Base-by-base conservation (phyloP, 2,329 filamentous ascomycete genomes). In the Colletotrichum falcatum region DNA sequence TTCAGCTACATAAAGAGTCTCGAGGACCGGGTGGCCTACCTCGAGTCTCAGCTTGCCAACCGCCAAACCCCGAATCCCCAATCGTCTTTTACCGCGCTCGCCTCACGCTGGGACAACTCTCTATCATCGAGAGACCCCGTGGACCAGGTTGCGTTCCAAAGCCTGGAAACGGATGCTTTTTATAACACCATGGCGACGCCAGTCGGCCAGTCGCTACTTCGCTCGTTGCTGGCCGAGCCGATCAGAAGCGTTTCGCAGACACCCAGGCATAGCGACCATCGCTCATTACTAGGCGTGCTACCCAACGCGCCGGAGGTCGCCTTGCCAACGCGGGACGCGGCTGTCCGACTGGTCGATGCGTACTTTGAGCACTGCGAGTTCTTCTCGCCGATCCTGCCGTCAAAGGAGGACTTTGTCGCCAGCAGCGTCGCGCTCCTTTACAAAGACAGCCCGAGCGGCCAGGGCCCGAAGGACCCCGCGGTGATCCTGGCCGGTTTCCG, bases 301-400 rank as follows among this genome's bases (percentile, higher is more conserved):
- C 73, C 72, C 2, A 73, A 26, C 12, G 74, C 11, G 66, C 70
- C 14, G 8, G 42, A 7, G 35, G 65, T 42, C 5, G 66, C 55
- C 2, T 16, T 77, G 49, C 63, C 76, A 46, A 14, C 60, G 14
- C 6, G 54, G 28, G 67, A 69, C 16, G 60, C 73, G 16, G 18
- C 65, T 26, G 9, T 7, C 48, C 2, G 67, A 39, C 65, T 78
- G 1, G 61, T 70, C 0, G 70, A 75, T 5, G 74, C 75, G 0
- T 78, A 78, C n/a, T 78, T 78, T 35, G 74, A 78, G 48, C 76
- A 78, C 33, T 75, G 74, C 18, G 72, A 77, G 12, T 78, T 78
- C 20, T 78, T 78, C 55, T 78, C 75, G 0, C 76, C 76, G 1
- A 69, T 78, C 1, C 46, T 78, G 0, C 33, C 70, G 1, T 74